A percentile compares a stretch with the other conserved stretches of the same genome.
These are phyloP conservation scores for Castanea crenata DNA, from an alignment of 306 rosid genomes.

Conservation along the genomic window DNA sequence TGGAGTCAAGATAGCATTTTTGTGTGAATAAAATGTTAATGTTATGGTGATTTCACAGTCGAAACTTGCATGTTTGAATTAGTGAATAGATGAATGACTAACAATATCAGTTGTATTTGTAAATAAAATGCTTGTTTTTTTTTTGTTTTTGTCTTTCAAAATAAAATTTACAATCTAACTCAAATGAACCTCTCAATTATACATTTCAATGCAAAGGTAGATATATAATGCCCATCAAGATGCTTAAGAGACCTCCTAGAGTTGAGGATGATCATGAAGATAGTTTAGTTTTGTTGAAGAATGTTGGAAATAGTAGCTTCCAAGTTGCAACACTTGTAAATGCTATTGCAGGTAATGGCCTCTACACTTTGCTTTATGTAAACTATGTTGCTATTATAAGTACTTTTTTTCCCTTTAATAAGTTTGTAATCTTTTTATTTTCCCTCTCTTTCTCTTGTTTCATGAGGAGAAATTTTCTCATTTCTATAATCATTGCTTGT, in stretches of 20 bases:
- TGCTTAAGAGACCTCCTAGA: conserved; percentile 23
- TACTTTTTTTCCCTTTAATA: not conserved
- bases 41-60: no score
- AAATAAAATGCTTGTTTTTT: not conserved
- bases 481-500: not conserved
- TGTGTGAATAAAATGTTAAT: no score
- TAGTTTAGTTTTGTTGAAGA: conserved; percentile 29
- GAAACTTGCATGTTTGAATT: no score
- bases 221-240: conserved; percentile 17
- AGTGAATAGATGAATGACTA: not conserved
- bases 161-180: not conserved
- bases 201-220: conserved; percentile 25
- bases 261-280: conserved; percentile 26
- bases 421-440: not conserved
- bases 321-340: conserved; percentile 33
- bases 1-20: no score
- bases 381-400: not conserved
- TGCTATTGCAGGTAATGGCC: conserved; percentile 54
- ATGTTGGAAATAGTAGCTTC: conserved; percentile 27
- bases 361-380: conserved; percentile 2
- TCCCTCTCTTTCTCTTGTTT: not conserved
- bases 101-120: not conserved
- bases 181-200: not conserved
- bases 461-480: not conserved
- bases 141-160: not conserved